Percentiles rank a stretch among this genome's conserved stretches.
phyloP scores from a whole-genome alignment of 2,329 filamentous ascomycete genomes.

The Byssochlamys sp. region DNA sequence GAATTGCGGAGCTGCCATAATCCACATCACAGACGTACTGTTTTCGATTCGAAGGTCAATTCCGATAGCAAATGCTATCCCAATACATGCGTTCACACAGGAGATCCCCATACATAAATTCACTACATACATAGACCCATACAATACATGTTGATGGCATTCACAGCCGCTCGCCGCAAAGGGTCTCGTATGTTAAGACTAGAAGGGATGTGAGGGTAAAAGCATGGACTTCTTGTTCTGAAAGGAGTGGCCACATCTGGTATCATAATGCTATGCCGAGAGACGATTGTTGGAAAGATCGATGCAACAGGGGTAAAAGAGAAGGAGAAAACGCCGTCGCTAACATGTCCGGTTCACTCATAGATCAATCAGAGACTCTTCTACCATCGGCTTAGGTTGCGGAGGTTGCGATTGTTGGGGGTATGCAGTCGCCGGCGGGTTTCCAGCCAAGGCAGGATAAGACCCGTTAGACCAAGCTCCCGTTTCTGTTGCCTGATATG shows the following conservation, averaged over 20 bases:
- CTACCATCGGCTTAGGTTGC: constrained; percentile 15
- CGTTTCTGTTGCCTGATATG: constrained; percentile 8
- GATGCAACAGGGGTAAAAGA: neutral
- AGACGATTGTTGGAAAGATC: constrained; percentile 5
- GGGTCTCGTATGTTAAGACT: neutral
- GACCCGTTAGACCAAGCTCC: constrained; percentile 8
- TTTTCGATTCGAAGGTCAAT: neutral
- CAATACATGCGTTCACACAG: neutral
- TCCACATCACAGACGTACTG: neutral
- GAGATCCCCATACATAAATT: neutral
- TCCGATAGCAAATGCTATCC: neutral
- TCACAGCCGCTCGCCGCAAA: neutral
- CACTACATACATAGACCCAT: neutral
- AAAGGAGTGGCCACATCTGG: constrained; percentile 16
- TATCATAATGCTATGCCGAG: constrained; percentile 13
- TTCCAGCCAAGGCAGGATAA: constrained; percentile 10
- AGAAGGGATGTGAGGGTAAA: neutral
- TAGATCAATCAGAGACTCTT: constrained; percentile 24
- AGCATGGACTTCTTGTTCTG: constrained; percentile 9
- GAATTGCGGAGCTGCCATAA: neutral
- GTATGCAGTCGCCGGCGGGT: constrained; percentile 10
- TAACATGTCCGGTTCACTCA: constrained; percentile 7
- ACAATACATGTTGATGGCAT: neutral
- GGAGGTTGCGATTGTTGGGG: constrained; percentile 13
- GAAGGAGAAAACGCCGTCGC: neutral